Conservation (phyloP, 78 protist genomes). For the Dictyostelium discoideum region dicty_2.7 NC_007089.4:571001-571500, state of each 20-base stretch:
- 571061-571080: too few species aligned
- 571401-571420: constrained; percentile 40
- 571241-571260: not conserved
- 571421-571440: constrained; percentile 7
- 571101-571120: too few species aligned
- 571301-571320: constrained; percentile 1
- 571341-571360: not conserved
- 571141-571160: too few species aligned
- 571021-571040: too few species aligned
- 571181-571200: too few species aligned
- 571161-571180: too few species aligned
- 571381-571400: constrained; percentile 12
- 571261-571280: not conserved
- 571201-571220: too few species aligned
- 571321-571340: constrained; percentile 26
- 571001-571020: too few species aligned
- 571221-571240: too few species aligned
- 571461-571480: constrained; percentile 40
- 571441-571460: constrained; percentile 9
- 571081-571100: too few species aligned
- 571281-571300: not conserved
- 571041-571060: too few species aligned
- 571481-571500: constrained; percentile 63
- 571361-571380: not conserved
- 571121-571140: too few species aligned